These are phyloP conservation scores for Phalaenopsis aphrodite DNA, from an alignment of 106 monocot species.

Conservation along the genomic window DNA sequence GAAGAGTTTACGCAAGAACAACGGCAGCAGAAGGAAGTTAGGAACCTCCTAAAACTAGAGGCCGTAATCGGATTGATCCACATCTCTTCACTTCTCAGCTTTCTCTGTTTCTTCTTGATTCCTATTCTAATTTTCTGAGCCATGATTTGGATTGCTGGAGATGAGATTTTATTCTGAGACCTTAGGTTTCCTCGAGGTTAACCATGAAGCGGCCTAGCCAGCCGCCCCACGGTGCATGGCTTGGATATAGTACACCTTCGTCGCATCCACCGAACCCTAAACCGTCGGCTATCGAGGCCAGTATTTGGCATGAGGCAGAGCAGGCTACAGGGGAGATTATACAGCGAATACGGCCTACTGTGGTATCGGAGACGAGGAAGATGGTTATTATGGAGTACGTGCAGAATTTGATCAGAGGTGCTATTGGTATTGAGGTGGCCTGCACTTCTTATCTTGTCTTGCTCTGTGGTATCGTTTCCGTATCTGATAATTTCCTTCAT, in stretches of 20 bases:
- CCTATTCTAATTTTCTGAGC: neutral
- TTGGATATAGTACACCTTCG: neutral
- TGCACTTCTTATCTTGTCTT: neutral
- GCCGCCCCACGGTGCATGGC: neutral
- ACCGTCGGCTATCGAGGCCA: conserved; percentile 18
- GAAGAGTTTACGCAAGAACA: neutral
- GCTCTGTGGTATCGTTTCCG: neutral
- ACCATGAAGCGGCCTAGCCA: conserved; percentile 26
- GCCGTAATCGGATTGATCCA: neutral
- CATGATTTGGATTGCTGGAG: neutral
- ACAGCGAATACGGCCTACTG: conserved; percentile 38
- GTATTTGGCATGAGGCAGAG: conserved; percentile 34
- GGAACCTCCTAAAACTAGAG: neutral
- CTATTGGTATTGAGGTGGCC: conserved; percentile 31
- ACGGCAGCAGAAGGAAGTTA: neutral
- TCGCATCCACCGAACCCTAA: conserved; percentile 16
- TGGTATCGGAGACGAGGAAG: conserved; percentile 40
- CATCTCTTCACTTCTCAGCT: neutral
- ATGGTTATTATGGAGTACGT: conserved; percentile 48
- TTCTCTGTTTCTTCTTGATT: neutral
- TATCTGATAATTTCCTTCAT: neutral
- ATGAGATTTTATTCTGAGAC: neutral
- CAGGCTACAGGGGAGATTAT: conserved; percentile 32
- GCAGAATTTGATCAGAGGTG: conserved; percentile 34
- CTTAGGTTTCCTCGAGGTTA: neutral